Base-by-base conservation (phyloP, 495 filamentous ascomycete genomes). In the Platismatia glauca region DNA sequence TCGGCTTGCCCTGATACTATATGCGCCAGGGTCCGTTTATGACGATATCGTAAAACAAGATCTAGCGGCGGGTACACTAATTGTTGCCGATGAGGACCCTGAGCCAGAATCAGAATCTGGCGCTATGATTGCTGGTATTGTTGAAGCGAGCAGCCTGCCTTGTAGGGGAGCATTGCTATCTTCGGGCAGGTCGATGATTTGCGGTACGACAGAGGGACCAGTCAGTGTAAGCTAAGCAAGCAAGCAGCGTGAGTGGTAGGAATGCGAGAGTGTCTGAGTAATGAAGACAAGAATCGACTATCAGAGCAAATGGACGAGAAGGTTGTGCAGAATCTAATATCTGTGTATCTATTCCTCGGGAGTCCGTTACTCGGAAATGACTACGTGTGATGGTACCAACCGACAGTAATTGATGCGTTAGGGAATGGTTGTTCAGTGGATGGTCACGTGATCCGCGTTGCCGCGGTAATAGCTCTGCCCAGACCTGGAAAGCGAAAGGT, bases 401-500 rank as follows among this genome's bases (percentile, higher is more conserved):
- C n/a, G n/a, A n/a, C n/a, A n/a, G n/a, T n/a, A n/a, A n/a, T n/a
- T n/a, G n/a, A n/a, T n/a, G n/a, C n/a, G n/a, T n/a, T n/a, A n/a
- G n/a, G n/a, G n/a, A n/a, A n/a, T n/a, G n/a, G n/a, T n/a, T n/a
- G n/a, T n/a, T n/a, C 52, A 22, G 60, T 22, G 34, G 16, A 35
- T 5, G 6, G 7, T 53, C 50, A 53, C 11, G 50, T 33, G 50
- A 53, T 33, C 12, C 50, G 50, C 33, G 50, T 20, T 12, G 20
- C n/a, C 11, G 24, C 60, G 60, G 60, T n/a, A 39, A 61, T 15
- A n/a, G 18, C 33, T 61, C 50, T 50, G 56, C 56, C 13, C 0
- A 39, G 7, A 13, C 35, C 35, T 39, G 2, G 38, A 16, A 15
- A 2, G 8, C 38, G 6, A 12, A 39, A 11, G 7, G 38, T 39